A percentile compares a stretch with the other conserved stretches of the same genome.
Evolutionary conservation across 257 asterid genomes (phyloP).

Genomic region (Rhazya stricta): DNA sequence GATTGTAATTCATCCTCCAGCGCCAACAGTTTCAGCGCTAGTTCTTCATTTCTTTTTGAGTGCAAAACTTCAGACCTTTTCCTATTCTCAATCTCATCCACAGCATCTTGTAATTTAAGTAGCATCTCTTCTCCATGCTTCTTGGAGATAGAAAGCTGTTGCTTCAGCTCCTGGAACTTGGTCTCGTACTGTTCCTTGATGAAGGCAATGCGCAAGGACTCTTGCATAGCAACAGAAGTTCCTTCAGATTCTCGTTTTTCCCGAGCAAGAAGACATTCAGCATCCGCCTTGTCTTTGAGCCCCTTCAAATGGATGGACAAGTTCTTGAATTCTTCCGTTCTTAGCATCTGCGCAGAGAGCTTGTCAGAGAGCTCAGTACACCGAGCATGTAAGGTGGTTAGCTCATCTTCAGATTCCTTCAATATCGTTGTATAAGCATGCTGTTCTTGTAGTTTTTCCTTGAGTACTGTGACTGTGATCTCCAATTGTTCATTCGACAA

Average conservation of each 20-base stretch:
- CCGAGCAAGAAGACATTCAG: slow-evolving; percentile 46
- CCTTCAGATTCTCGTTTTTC: slow-evolving; percentile 67
- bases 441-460: slow-evolving; percentile 56
- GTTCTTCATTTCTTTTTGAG: slow-evolving; percentile 69
- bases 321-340: slow-evolving; percentile 73
- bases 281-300: slow-evolving; percentile 80
- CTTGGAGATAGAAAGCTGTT: slow-evolving; percentile 65
- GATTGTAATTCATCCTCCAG: slow-evolving; percentile 63
- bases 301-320: slow-evolving; percentile 73
- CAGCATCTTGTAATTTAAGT: slow-evolving; percentile 78
- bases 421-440: slow-evolving; percentile 24
- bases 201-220: slow-evolving; percentile 83
- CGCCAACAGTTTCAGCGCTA: slow-evolving; percentile 52
- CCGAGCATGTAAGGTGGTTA: slow-evolving; percentile 35
- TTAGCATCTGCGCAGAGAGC: slow-evolving; percentile 65
- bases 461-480: slow-evolving; percentile 41
- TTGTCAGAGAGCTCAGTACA: slow-evolving; percentile 50
- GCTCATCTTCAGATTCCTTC: slow-evolving; percentile 44
- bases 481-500: slow-evolving; percentile 62
- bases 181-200: slow-evolving; percentile 88
- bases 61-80: slow-evolving; percentile 79
- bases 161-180: slow-evolving; percentile 73
- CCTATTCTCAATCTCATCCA: slow-evolving; percentile 78
- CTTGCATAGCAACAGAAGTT: slow-evolving; percentile 50
- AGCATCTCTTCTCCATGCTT: slow-evolving; percentile 97